These are phyloP conservation scores for Hortiboletus rubellus DNA, from an alignment of 1,284 basidiomycete genomes.

Conservation along the genomic window DNA sequence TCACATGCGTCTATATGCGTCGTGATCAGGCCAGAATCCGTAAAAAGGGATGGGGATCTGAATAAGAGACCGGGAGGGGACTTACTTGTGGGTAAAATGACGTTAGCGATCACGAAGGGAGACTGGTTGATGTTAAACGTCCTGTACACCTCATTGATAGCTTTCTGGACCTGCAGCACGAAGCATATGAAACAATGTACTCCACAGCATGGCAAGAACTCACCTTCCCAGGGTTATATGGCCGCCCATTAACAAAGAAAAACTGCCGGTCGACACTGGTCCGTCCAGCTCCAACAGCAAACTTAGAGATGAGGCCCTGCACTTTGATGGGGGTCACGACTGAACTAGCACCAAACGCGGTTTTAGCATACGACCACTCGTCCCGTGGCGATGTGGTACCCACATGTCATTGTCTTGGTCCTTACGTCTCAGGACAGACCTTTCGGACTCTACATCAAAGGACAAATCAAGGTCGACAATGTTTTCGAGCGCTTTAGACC, in stretches of 20 bases:
- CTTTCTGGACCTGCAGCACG: conserved; percentile 67
- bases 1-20: conserved; percentile 75
- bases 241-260: conserved; percentile 92
- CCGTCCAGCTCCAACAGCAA: conserved; percentile 69
- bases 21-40: conserved; percentile 1
- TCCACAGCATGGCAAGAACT: not conserved
- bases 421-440: conserved; percentile 39
- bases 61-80: conserved; percentile 22
- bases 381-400: conserved; percentile 1
- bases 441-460: conserved; percentile 69
- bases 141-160: conserved; percentile 88
- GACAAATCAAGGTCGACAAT: conserved; percentile 73
- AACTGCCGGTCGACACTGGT: conserved; percentile 85
- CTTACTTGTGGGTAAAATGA: conserved; percentile 76
- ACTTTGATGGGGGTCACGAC: conserved; percentile 54
- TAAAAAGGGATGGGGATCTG: too few species aligned
- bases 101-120: conserved; percentile 85
- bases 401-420: conserved; percentile 20
- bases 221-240: conserved; percentile 80
- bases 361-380: not conserved
- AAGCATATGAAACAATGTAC: not conserved
- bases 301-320: conserved; percentile 79
- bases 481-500: conserved; percentile 75
- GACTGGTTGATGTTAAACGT: conserved; percentile 80
- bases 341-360: conserved; percentile 8